phyloP scores from a whole-genome alignment of 345 rosid genomes.

The Zanthoxylum bungeanum region DNA sequence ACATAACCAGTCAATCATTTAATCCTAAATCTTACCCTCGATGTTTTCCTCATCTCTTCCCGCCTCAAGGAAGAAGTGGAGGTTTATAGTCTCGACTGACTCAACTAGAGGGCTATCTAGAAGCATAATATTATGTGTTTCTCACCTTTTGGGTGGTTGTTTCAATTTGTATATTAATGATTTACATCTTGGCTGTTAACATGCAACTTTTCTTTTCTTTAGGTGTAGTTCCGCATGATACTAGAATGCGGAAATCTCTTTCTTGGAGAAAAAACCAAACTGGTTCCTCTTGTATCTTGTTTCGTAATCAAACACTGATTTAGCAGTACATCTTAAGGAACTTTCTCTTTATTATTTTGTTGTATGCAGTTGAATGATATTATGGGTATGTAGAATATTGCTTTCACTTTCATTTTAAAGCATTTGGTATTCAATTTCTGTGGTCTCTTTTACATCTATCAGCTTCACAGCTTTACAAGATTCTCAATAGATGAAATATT shows the following conservation, averaged over 20 bases:
- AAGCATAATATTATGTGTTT: constrained; percentile 18
- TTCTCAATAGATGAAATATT: background rate
- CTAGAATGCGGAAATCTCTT: constrained; percentile 14
- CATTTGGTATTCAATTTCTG: constrained; percentile 4
- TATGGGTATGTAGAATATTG: constrained; percentile 7
- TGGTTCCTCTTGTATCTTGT: constrained; percentile 18
- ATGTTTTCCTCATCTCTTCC: constrained; percentile 3
- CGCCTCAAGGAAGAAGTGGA: constrained; percentile 22
- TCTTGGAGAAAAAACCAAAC: background rate
- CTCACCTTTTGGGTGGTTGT: constrained; percentile 21
- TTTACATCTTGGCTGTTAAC: constrained; percentile 22
- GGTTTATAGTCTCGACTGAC: constrained; percentile 42
- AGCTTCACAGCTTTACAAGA: constrained; percentile 18
- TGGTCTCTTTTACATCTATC: constrained; percentile 9
- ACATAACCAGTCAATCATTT: constrained; percentile 18
- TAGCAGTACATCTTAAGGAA: constrained; percentile 12
- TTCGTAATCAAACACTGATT: constrained; percentile 11
- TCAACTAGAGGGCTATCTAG: constrained; percentile 28
- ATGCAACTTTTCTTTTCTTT: constrained; percentile 16
- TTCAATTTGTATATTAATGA: constrained; percentile 39
- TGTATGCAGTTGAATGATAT: constrained; percentile 4
- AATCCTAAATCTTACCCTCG: constrained; percentile 1
- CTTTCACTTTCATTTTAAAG: background rate
- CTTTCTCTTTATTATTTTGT: constrained; percentile 5
- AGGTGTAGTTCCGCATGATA: constrained; percentile 17